Evolutionary conservation across 129 eudicot genomes (phyloP).

Genomic region (Helianthus tuberosus): DNA sequence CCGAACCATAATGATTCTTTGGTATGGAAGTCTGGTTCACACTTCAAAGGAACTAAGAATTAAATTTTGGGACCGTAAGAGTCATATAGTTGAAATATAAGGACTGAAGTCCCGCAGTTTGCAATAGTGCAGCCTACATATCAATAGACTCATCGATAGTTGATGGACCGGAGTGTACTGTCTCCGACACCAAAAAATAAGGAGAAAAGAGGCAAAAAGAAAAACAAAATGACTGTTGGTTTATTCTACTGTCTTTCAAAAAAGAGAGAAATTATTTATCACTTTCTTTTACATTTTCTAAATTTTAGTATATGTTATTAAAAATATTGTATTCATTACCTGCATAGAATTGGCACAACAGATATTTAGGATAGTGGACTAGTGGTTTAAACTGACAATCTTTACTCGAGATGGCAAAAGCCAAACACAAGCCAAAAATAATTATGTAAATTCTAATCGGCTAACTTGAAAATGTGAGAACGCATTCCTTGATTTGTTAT

Average conservation of each 20-base stretch:
- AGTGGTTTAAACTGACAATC: no score
- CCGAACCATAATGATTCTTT: no score
- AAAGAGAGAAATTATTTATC: conserved; percentile 14
- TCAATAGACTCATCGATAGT: conserved; percentile 4
- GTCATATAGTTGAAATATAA: conserved; percentile 7
- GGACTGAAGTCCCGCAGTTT: not conserved
- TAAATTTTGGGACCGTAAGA: conserved; percentile 1
- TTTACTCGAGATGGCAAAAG: no score
- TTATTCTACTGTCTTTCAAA: conserved; percentile 11
- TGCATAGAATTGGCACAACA: not conserved
- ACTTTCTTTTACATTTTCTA: not conserved
- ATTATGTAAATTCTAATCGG: no score
- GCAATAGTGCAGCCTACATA: not conserved
- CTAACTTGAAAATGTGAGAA: no score
- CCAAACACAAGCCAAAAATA: no score
- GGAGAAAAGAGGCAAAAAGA: conserved; percentile 8
- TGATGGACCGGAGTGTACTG: conserved; percentile 14
- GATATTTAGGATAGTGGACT: not conserved
- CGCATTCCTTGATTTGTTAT: no score
- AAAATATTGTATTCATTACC: not conserved
- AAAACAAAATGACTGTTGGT: conserved; percentile 16
- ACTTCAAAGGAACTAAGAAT: conserved; percentile 8
- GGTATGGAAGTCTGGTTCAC: not conserved
- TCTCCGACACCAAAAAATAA: conserved; percentile 22
- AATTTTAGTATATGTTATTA: no score